Conservation (phyloP, 768 basidiomycete genomes). For the Zangia roseola region DNA sequence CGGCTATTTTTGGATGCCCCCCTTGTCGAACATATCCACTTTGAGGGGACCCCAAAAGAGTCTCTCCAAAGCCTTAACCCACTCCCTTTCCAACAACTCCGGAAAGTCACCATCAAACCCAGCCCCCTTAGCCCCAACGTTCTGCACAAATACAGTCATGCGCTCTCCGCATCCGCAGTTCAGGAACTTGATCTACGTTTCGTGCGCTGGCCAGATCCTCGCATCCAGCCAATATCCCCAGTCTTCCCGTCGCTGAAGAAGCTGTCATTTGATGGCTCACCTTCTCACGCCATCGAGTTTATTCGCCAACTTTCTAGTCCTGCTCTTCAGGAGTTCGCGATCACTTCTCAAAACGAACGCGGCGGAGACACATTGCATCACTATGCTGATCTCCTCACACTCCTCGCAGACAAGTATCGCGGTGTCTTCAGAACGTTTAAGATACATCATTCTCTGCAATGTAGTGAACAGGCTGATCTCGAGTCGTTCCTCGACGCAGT, state of each 20-base stretch:
- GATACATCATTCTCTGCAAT: constrained; percentile 18
- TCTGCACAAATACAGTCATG: constrained; percentile 24
- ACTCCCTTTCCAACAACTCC: constrained; percentile 19
- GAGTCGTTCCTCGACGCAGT: constrained; percentile 17
- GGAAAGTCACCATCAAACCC: constrained; percentile 20
- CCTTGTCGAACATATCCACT: constrained; percentile 20
- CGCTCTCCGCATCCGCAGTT: constrained; percentile 18
- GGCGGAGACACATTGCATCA: constrained; percentile 3
- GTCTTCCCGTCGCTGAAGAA: constrained; percentile 24
- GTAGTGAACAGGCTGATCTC: constrained; percentile 14
- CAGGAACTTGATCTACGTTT: constrained; percentile 24
- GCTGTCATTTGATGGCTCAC: constrained; percentile 19
- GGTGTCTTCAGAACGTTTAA: constrained; percentile 20
- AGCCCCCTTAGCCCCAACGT: constrained; percentile 23
- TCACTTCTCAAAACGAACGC: constrained; percentile 18
- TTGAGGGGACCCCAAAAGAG: constrained; percentile 27
- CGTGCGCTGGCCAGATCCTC: constrained; percentile 22
- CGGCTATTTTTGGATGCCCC: constrained; percentile 19
- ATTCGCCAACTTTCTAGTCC: constrained; percentile 19
- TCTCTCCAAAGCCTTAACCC: constrained; percentile 11
- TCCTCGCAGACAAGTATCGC: constrained; percentile 22
- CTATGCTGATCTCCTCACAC: constrained; percentile 17
- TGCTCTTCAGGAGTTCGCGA: constrained; percentile 15
- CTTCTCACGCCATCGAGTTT: constrained; percentile 22
- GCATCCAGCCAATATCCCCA: constrained; percentile 15